Evolutionary conservation across 257 asterid genomes (phyloP).

Genomic region (Nicotiana noctiflora): DNA sequence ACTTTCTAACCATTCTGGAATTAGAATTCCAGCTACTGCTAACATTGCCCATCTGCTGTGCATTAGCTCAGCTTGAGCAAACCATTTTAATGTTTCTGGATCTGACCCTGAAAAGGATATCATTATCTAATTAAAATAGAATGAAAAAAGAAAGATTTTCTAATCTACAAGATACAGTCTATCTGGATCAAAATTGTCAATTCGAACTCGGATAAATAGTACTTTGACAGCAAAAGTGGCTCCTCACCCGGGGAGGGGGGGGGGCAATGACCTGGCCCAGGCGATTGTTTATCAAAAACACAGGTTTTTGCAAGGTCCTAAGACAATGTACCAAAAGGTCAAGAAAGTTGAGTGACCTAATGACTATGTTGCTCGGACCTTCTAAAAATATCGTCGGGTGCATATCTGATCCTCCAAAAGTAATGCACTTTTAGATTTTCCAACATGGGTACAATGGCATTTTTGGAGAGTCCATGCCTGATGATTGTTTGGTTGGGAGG

Average conservation of each 20-base stretch:
- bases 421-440: no score
- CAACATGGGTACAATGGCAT: no score
- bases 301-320: neutral
- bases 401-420: no score
- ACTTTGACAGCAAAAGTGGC: neutral
- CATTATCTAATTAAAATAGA: neutral
- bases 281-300: neutral
- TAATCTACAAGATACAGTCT: neutral
- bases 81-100: constrained; percentile 73
- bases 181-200: neutral
- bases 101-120: constrained; percentile 47
- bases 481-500: no score
- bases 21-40: constrained; percentile 69
- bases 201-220: neutral
- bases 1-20: constrained; percentile 76
- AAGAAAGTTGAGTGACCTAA: neutral
- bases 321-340: neutral
- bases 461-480: no score
- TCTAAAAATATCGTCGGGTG: no score
- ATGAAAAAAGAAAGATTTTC: no score
- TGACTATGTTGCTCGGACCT: no score
- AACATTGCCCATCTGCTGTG: constrained; percentile 91
- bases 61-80: constrained; percentile 80
- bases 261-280: neutral
- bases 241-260: neutral